Conservation (phyloP, 192 early-diverging fungal genomes). For the Coemansia sp. region DNA sequence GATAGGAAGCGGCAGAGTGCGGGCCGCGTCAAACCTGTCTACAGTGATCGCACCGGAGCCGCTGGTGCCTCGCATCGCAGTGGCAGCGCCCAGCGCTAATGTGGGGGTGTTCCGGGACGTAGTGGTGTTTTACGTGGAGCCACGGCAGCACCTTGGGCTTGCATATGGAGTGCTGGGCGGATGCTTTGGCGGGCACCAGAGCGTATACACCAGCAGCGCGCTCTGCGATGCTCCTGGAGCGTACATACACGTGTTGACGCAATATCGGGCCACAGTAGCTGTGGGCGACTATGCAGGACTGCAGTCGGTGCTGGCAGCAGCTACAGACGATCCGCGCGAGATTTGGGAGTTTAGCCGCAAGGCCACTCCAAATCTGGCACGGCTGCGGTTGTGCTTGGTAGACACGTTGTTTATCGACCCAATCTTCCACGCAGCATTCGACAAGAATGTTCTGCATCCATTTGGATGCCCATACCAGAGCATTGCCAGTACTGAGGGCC, state of each 20-base stretch:
- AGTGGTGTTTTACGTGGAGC: conserved; percentile 70
- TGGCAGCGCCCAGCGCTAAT: conserved; percentile 16
- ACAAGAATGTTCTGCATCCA: conserved; percentile 45
- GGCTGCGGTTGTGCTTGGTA: conserved; percentile 61
- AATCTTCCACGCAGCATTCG: conserved; percentile 54
- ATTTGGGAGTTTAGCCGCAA: conserved; percentile 59
- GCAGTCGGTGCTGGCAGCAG: conserved; percentile 57
- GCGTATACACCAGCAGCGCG: conserved; percentile 62
- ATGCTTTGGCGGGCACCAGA: conserved; percentile 69
- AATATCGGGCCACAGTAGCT: conserved; percentile 66
- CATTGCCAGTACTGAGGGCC: conserved; percentile 34
- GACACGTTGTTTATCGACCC: conserved; percentile 65
- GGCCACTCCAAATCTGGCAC: conserved; percentile 55
- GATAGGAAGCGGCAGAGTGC: conserved; percentile 16
- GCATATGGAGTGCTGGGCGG: conserved; percentile 63
- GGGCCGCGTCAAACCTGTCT: conserved; percentile 27
- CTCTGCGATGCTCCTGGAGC: conserved; percentile 64
- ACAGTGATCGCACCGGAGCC: conserved; percentile 7
- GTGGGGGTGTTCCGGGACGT: conserved; percentile 47
- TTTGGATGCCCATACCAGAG: conserved; percentile 50
- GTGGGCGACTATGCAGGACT: conserved; percentile 70
- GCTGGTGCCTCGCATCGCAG: not conserved
- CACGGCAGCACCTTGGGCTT: conserved; percentile 78
- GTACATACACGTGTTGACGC: conserved; percentile 68
- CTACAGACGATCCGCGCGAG: conserved; percentile 55